Evolutionary conservation across 176 grass and related monocot genomes (phyloP).

Genomic region (maize (Zea mays)): Zm-B73-REFERENCE-NAM-5.0 NC_050105.1:81853001-81853500

Average conservation of each 20-base stretch:
- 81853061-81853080: slow-evolving; percentile 56
- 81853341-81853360: slow-evolving; percentile 53
- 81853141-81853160: slow-evolving; percentile 7
- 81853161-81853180: neutral
- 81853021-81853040: slow-evolving; percentile 60
- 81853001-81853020: slow-evolving; percentile 67
- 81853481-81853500: slow-evolving; percentile 48
- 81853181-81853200: neutral
- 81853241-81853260: slow-evolving; percentile 60
- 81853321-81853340: slow-evolving; percentile 50
- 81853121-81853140: slow-evolving; percentile 19
- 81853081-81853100: slow-evolving; percentile 65
- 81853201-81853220: slow-evolving; percentile 14
- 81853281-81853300: slow-evolving; percentile 74
- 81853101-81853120: slow-evolving; percentile 54
- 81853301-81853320: slow-evolving; percentile 48
- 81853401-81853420: slow-evolving; percentile 69
- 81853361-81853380: slow-evolving; percentile 42
- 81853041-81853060: slow-evolving; percentile 48
- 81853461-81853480: slow-evolving; percentile 52
- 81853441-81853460: slow-evolving; percentile 66
- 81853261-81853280: slow-evolving; percentile 61
- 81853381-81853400: slow-evolving; percentile 59
- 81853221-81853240: slow-evolving; percentile 61
- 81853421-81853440: slow-evolving; percentile 63